Evolutionary conservation across 164 flowering plant species (phyloP), one percentile per base, ranked within the genome.

Genomic region (Liquidambar formosana): DNA sequence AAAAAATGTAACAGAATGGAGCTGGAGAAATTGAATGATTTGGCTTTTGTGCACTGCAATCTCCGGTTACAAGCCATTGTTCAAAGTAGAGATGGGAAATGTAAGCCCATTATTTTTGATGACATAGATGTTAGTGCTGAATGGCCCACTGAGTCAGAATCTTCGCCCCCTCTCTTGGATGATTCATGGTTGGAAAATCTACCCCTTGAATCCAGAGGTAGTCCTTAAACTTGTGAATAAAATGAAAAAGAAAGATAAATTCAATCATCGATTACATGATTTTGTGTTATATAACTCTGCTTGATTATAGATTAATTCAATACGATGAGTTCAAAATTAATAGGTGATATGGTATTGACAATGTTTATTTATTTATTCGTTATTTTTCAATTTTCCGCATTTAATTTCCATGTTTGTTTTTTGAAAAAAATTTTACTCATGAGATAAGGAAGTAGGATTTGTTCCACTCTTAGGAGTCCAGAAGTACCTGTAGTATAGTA

Each of bases 21-120:
- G 79, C 77, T 69, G 65, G 90, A 86, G 49, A 88, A 82, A 65
- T 75, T 85, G 74, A 81, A 76, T 71, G 90, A 88, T 72, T 78
- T 89, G 78, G 87, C 86, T 72, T 86, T 78, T 76, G 92, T 88
- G 77, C 91, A 82, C 63, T 84, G 89, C 87, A 89, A 88, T 81
- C 86, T 89, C 28, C 80, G 82, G 61, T 74, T 89, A 65, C 89
- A 80, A 63, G 84, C 80, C 61, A 81, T 82, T 60, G 57, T 38
- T 70, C 82, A 73, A 63, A 81, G 60, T 63, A 81, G 76, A 73
- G 83, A 79, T 70, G 78, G 79, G 11, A 85, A 75, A 75, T 78
- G 75, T 80, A 84, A 83, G 73, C 87, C 93, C 19, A 56, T 89
- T 56, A 67, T 68, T 46, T 85, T 64, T 75, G 89, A 86, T 73